Conservation (phyloP, 176 grass and related monocot species). For the Oropetium thomaeum region DNA sequence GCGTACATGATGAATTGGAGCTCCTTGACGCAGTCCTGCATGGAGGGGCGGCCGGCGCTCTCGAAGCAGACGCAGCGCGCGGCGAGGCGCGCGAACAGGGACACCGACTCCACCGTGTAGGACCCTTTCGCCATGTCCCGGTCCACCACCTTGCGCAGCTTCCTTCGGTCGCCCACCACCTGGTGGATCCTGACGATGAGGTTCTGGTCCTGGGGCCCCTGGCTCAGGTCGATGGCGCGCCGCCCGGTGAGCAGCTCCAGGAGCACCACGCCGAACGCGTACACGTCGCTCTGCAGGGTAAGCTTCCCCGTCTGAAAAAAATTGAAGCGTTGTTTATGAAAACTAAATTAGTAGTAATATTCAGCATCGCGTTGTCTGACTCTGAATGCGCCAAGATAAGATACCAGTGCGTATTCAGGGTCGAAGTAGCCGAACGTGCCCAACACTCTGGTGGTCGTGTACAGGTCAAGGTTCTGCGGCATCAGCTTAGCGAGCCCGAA, state of each 20-base stretch:
- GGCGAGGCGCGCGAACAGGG: slow-evolving; percentile 74
- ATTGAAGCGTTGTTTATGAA: background rate
- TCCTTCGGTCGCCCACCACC: slow-evolving; percentile 68
- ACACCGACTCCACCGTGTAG: slow-evolving; percentile 68
- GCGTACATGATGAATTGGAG: slow-evolving; percentile 78
- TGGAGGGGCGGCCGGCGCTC: slow-evolving; percentile 64
- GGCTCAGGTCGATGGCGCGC: slow-evolving; percentile 87
- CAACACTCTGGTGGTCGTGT: slow-evolving; percentile 76
- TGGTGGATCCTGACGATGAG: slow-evolving; percentile 80
- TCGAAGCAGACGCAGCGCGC: slow-evolving; percentile 87
- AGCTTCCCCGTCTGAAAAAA: slow-evolving; percentile 84
- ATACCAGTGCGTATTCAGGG: slow-evolving; percentile 92
- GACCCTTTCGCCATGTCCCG: slow-evolving; percentile 64
- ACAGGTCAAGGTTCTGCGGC: slow-evolving; percentile 79
- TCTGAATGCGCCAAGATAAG: no score
- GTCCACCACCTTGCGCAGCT: slow-evolving; percentile 81
- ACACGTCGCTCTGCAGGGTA: slow-evolving; percentile 93
- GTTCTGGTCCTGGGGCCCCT: slow-evolving; percentile 72
- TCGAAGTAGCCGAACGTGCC: slow-evolving; percentile 99
- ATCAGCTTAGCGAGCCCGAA: slow-evolving; percentile 94
- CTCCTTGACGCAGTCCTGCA: slow-evolving; percentile 85
- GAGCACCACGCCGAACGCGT: slow-evolving; percentile 96
- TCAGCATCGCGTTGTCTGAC: background rate
- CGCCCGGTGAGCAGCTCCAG: slow-evolving; percentile 97
- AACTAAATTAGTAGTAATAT: background rate